phyloP scores from a whole-genome alignment of 768 basidiomycete species.

The Dentipellis sp. region DNA sequence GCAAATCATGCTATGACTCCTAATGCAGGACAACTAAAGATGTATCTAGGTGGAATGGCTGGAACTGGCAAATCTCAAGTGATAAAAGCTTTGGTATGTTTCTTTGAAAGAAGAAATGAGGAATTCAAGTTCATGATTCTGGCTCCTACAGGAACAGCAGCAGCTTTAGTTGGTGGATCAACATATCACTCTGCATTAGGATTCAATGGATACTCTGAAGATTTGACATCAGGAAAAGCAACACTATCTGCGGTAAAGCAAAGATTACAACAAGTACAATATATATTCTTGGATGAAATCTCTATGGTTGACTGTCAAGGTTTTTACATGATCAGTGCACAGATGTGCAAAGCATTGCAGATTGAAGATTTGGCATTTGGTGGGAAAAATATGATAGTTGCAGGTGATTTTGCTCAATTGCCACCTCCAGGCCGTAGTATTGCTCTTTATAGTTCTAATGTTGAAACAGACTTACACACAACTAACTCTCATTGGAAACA shows the following conservation, averaged over 20 bases:
- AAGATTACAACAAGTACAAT: constrained; percentile 21
- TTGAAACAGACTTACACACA: not conserved
- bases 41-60: constrained; percentile 11
- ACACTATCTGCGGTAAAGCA: not conserved
- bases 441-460: constrained; percentile 14
- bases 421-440: constrained; percentile 19
- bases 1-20: constrained; percentile 7
- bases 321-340: constrained; percentile 19
- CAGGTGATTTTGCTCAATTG: constrained; percentile 39
- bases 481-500: constrained; percentile 1
- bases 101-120: constrained; percentile 8
- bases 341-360: constrained; percentile 15
- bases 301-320: constrained; percentile 29
- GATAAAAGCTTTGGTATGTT: constrained; percentile 6
- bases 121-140: constrained; percentile 4
- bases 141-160: constrained; percentile 15
- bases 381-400: constrained; percentile 33
- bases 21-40: constrained; percentile 7
- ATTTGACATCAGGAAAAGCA: not conserved
- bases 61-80: constrained; percentile 17
- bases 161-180: constrained; percentile 12
- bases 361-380: constrained; percentile 22
- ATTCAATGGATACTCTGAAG: not conserved
- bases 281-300: constrained; percentile 34
- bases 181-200: constrained; percentile 16